Conservation (phyloP, 140 eudicot genomes). For the Cichorium intybus region DNA sequence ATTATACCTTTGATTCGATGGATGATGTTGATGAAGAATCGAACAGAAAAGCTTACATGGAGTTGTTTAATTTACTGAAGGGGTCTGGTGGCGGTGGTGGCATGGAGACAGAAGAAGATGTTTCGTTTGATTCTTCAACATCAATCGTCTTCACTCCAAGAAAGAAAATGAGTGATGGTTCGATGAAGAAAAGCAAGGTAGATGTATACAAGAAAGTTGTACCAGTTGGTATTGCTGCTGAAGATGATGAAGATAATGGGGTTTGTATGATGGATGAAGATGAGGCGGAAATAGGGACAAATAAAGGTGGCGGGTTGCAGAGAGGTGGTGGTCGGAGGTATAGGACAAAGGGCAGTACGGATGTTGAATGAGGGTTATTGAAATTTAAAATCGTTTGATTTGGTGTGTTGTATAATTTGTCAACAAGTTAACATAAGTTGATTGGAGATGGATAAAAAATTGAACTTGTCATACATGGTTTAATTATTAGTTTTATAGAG, state of each 20-base stretch:
- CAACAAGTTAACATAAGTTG: no score
- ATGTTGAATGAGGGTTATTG: slow-evolving; percentile 30
- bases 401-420: no score
- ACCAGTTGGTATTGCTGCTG: slow-evolving; percentile 42
- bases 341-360: slow-evolving; percentile 42
- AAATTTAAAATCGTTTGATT: no score
- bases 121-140: slow-evolving; percentile 30
- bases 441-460: no score
- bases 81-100: slow-evolving; percentile 29
- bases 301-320: slow-evolving; percentile 30
- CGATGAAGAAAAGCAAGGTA: slow-evolving; percentile 19
- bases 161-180: slow-evolving; percentile 36
- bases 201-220: slow-evolving; percentile 36
- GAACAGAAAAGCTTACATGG: slow-evolving; percentile 55
- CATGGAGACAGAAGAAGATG: slow-evolving; percentile 29
- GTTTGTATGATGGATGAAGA: slow-evolving; percentile 83
- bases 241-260: slow-evolving; percentile 35
- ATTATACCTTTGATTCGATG: slow-evolving; percentile 65
- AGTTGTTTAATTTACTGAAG: slow-evolving; percentile 45
- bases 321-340: slow-evolving; percentile 56
- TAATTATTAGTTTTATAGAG: no score
- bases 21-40: slow-evolving; percentile 59
- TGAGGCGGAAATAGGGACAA: slow-evolving; percentile 26
- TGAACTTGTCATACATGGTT: no score
- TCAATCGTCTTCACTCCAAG: slow-evolving; percentile 61